Evolutionary conservation across 331 rosid species (phyloP).

Genomic region (Spiraea crenata): DNA sequence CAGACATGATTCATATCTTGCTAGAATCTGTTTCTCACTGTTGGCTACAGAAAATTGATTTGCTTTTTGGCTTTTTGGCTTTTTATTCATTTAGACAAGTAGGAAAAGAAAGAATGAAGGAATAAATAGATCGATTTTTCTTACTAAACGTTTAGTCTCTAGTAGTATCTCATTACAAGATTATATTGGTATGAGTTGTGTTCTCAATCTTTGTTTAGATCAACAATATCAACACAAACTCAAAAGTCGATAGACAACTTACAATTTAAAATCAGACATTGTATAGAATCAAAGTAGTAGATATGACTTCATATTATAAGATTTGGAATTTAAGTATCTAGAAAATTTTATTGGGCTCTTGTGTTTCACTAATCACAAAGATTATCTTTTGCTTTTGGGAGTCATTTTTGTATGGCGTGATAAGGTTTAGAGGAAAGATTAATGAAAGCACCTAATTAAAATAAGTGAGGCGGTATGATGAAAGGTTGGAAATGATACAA

Average conservation of each 20-base stretch:
- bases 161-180: too few species aligned
- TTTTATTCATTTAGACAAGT: too few species aligned
- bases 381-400: slow-evolving; percentile 12
- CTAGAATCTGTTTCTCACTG: slow-evolving; percentile 23
- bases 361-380: slow-evolving; percentile 9
- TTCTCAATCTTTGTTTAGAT: too few species aligned
- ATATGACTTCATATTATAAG: not conserved
- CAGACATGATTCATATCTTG: slow-evolving; percentile 31
- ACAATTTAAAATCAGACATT: too few species aligned
- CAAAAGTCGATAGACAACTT: too few species aligned
- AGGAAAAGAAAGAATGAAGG: too few species aligned
- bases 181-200: too few species aligned
- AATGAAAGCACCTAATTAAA: slow-evolving; percentile 8
- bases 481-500: slow-evolving; percentile 27
- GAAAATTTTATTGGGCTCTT: not conserved
- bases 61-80: not conserved
- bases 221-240: too few species aligned
- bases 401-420: slow-evolving; percentile 1
- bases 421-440: slow-evolving; percentile 9
- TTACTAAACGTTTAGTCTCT: too few species aligned
- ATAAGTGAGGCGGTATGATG: slow-evolving; percentile 18
- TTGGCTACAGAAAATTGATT: not conserved
- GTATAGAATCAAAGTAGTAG: not conserved
- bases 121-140: too few species aligned
- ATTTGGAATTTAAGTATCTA: not conserved